phyloP scores from a whole-genome alignment of 2,329 filamentous ascomycete species.

The Rhytidhysteron rufulum region DNA sequence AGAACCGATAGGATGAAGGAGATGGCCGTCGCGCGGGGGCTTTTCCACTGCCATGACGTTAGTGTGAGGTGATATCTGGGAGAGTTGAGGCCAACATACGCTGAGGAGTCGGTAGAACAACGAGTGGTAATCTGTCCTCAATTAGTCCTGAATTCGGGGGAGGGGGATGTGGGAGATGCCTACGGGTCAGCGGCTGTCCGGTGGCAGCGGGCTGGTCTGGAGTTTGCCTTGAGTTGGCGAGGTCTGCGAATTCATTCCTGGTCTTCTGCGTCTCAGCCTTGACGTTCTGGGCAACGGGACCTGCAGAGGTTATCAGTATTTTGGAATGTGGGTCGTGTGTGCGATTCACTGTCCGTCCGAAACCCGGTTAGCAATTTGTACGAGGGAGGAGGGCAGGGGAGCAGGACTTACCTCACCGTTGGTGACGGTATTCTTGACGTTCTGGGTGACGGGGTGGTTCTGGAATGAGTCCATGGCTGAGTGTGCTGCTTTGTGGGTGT shows the following conservation, averaged over 20 bases:
- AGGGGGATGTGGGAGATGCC: conserved; percentile 16
- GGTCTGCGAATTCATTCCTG: conserved; percentile 54
- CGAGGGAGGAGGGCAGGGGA: conserved; percentile 3
- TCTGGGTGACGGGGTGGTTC: conserved; percentile 50
- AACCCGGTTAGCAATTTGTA: conserved; percentile 20
- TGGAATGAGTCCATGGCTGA: conserved; percentile 45
- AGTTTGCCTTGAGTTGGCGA: conserved; percentile 51
- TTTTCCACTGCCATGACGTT: conserved; percentile 53
- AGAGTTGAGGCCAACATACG: conserved; percentile 37
- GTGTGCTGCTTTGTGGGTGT: conserved; percentile 43
- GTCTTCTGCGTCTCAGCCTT: conserved; percentile 56
- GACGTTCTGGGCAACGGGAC: conserved; percentile 55
- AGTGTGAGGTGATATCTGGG: conserved; percentile 4
- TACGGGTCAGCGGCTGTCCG: conserved; percentile 61
- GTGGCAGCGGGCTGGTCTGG: conserved; percentile 55
- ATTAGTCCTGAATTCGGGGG: conserved; percentile 10
- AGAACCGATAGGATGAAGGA: conserved; percentile 54
- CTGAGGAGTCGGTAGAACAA: conserved; percentile 63
- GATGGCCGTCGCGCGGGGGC: conserved; percentile 60
- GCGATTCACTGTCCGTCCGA: conserved; percentile 25
- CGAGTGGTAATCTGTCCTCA: conserved; percentile 57
- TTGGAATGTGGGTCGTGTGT: conserved; percentile 10
- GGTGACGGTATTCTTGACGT: conserved; percentile 37
- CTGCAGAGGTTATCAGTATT: conserved; percentile 33
- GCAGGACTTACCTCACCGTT: conserved; percentile 40